phyloP scores from a whole-genome alignment of 108 stramenopile genomes.

The Craspedostauros australis region DNA sequence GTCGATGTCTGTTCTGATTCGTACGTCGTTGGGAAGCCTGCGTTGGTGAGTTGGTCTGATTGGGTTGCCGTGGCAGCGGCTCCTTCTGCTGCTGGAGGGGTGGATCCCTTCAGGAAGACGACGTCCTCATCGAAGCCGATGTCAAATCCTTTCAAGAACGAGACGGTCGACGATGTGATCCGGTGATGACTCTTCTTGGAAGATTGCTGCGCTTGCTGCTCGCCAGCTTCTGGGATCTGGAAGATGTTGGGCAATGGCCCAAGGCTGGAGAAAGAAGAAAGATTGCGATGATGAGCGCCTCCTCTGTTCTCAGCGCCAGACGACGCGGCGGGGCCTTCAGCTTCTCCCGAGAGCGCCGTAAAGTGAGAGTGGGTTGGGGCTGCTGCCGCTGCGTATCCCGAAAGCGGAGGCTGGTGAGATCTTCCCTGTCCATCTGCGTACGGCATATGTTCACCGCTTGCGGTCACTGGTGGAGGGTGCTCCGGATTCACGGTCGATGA shows the following conservation, averaged over 20 bases:
- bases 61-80: slow-evolving; percentile 4
- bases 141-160: slow-evolving; percentile 48
- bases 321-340: no score
- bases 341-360: no score
- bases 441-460: no score
- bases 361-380: no score
- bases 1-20: not conserved
- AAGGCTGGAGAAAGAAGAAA: slow-evolving; percentile 42
- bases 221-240: slow-evolving; percentile 12
- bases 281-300: slow-evolving; percentile 54
- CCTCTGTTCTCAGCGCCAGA: not conserved
- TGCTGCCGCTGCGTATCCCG: no score
- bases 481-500: no score
- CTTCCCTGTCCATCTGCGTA: no score
- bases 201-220: slow-evolving; percentile 17
- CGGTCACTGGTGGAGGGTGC: no score
- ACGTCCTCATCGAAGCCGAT: slow-evolving; percentile 26
- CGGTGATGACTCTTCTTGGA: slow-evolving; percentile 46
- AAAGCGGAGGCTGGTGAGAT: slow-evolving; percentile 8
- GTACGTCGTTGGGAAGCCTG: not conserved
- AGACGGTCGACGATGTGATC: slow-evolving; percentile 43
- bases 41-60: not conserved
- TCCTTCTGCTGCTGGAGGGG: slow-evolving; percentile 26
- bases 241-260: slow-evolving; percentile 26
- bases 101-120: slow-evolving; percentile 19